These are phyloP conservation scores for Pilaira anomala DNA, from an alignment of 192 early-diverging fungal species.

Conservation along the genomic window DNA sequence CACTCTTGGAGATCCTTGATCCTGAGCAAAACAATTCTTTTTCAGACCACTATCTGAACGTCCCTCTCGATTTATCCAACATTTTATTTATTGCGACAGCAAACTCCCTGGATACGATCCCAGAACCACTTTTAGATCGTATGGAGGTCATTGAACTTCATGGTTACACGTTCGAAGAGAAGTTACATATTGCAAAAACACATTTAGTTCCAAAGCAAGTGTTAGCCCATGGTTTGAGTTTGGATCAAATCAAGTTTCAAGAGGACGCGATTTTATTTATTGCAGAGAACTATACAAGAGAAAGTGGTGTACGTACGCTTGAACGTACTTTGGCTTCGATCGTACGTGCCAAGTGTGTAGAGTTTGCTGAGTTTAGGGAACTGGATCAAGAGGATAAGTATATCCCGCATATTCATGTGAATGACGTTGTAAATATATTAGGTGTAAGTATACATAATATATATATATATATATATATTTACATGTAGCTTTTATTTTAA, in stretches of 20 bases:
- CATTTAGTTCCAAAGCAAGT: conserved; percentile 78
- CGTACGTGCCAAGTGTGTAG: conserved; percentile 65
- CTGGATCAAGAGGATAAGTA: conserved; percentile 32
- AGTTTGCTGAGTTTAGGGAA: conserved; percentile 43
- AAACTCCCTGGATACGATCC: conserved; percentile 74
- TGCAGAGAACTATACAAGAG: conserved; percentile 71
- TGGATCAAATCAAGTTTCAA: conserved; percentile 45
- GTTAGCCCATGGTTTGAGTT: conserved; percentile 56
- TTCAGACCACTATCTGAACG: conserved; percentile 78
- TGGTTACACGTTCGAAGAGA: conserved; percentile 84
- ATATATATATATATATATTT: background rate
- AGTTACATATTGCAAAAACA: conserved; percentile 68
- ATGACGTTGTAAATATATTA: conserved; percentile 59
- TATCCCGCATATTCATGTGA: conserved; percentile 40
- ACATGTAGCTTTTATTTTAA: background rate
- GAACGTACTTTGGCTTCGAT: conserved; percentile 71
- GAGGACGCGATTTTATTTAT: conserved; percentile 58
- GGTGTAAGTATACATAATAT: conserved; percentile 50
- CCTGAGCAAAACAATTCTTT: conserved; percentile 85
- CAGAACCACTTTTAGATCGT: conserved; percentile 74
- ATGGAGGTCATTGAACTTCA: conserved; percentile 79
- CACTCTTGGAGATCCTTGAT: conserved; percentile 82
- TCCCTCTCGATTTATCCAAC: conserved; percentile 57
- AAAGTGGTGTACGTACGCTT: conserved; percentile 75
- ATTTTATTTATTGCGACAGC: conserved; percentile 86